phyloP scores from a whole-genome alignment of 495 filamentous ascomycete genomes.

The Trichoderma orchidacearum region DNA sequence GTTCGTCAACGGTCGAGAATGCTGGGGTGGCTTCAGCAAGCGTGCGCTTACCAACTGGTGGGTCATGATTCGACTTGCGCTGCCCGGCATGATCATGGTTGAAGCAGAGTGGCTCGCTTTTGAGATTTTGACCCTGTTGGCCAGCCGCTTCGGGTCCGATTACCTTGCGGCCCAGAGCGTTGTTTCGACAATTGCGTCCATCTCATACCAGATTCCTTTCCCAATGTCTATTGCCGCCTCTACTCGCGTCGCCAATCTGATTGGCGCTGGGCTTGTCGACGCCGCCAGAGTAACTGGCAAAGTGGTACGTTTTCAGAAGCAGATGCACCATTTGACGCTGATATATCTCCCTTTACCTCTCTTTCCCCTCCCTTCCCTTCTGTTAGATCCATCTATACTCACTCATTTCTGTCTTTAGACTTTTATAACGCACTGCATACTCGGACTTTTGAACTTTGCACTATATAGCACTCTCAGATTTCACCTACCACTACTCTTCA shows the following conservation, averaged over 20 bases:
- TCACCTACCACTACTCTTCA: slow-evolving; percentile 55
- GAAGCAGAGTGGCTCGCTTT: slow-evolving; percentile 44
- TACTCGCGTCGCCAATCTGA: slow-evolving; percentile 51
- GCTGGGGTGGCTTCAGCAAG: slow-evolving; percentile 41
- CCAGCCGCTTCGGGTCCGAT: slow-evolving; percentile 32
- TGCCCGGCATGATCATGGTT: slow-evolving; percentile 43
- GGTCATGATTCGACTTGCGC: slow-evolving; percentile 40
- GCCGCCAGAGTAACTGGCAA: slow-evolving; percentile 51
- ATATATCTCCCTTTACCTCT: not conserved
- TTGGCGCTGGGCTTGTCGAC: slow-evolving; percentile 35
- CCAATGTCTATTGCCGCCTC: slow-evolving; percentile 48
- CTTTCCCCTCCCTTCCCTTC: not conserved
- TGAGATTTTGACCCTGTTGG: slow-evolving; percentile 40
- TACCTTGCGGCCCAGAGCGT: slow-evolving; percentile 54
- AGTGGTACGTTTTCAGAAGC: slow-evolving; percentile 32
- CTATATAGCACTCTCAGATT: slow-evolving; percentile 40
- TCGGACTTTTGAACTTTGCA: slow-evolving; percentile 54
- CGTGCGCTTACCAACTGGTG: slow-evolving; percentile 38
- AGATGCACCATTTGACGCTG: too few species aligned
- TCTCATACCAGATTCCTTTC: slow-evolving; percentile 56
- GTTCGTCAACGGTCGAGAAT: slow-evolving; percentile 32
- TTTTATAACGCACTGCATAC: slow-evolving; percentile 11
- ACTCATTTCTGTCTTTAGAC: not conserved
- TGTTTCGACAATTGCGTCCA: slow-evolving; percentile 42
- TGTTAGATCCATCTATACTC: not conserved